Evolutionary conservation across 805 yeast genomes (phyloP), one percentile per base, ranked within the genome.

Genomic region (Ogataea neopini): DNA sequence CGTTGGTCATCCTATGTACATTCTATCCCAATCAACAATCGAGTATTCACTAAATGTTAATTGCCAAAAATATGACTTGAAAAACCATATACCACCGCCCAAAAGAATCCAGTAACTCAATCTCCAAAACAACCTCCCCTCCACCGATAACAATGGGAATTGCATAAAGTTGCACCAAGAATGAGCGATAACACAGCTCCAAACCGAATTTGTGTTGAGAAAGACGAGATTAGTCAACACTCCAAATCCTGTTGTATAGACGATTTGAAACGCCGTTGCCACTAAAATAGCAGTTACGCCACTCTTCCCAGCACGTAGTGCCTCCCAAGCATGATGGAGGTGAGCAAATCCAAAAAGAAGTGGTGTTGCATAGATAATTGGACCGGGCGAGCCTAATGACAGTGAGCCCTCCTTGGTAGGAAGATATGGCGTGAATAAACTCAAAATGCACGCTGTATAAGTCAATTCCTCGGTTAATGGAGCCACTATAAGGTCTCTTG

Each of bases 391-490:
- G 10, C 9, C 45, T 38, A 6, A n/a, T n/a, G 9, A 28, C 29
- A 2, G 49, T 26, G 6, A 36, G 19, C 17, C 28, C n/a, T 34
- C 17, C 14, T 7, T 20, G 3, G 50, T 41, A 11, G 50, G 45
- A 15, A 57, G 40, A 30, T 57, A 54, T 18, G 70, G 73, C 6
- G 55, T 45, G 54, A 62, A 57, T 48, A 65, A 47, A 39, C 67
- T 53, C 48, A 70, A 48, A 50, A 76, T 49, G 53, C 74, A 60
- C 0, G 84, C 71, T 1, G 95, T 71, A 60, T 82, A 88, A 1
- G 86, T 76, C 23, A 87, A 52, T 60, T 88, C 96, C 61, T 88
- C 96, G 0, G 92, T 81, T 2, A 84, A 40, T 3, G 96, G 96
- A 0, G 90, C 96, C 33, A 84, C 69, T 0, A 86, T 46, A 40